Evolutionary conservation across 768 basidiomycete species (phyloP), one percentile per base, ranked within the genome.

Genomic region (Calocera viscosa): DNA sequence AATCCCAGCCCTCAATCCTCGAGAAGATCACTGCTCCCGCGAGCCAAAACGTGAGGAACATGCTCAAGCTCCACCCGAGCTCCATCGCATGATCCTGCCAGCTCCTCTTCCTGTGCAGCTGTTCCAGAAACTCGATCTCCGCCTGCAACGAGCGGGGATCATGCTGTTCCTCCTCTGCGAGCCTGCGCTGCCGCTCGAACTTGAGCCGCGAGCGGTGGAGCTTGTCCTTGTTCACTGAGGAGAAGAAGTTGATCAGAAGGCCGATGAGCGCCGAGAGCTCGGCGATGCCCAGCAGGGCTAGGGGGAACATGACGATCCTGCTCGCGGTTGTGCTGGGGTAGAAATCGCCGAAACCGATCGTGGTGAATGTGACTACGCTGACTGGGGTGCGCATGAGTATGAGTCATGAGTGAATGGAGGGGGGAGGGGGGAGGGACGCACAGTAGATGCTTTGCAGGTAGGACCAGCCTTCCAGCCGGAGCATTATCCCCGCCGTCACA

Each of bases 21-120:
- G 76, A 80, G 70, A 91, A 91, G 43, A 90, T 84, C 0, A 78
- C 80, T 2, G 86, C 82, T 1, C 90, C 89, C n/a, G 82, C 77
- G 71, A 84, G 78, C 91, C 91, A 93, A 77, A 93, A 93, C n/a
- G 81, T 70, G 24, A 90, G 72, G 76, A 92, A 91, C 33, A n/a
- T 8, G 49, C 49, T n/a, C 14, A 88, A 70, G 0, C 73, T 63
- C 77, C 83, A 83, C 0, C 86, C 84, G 22, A 89, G 75, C 43
- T 75, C 76, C 22, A 80, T 78, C n/a, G 83, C 75, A 0, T 74
- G 76, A 28, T 77, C 74, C 64, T 87, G 71, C 8, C 87, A 84
- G 67, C 77, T 80, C 33, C 82, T 81, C 72, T 87, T 87, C 0
- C 81, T 80, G n/a, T 85, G 79, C 70, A 28, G 68, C 26, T 22